Base-by-base conservation (phyloP, 352 stramenopile genomes). In the Phytophthora podocarpi region DNA sequence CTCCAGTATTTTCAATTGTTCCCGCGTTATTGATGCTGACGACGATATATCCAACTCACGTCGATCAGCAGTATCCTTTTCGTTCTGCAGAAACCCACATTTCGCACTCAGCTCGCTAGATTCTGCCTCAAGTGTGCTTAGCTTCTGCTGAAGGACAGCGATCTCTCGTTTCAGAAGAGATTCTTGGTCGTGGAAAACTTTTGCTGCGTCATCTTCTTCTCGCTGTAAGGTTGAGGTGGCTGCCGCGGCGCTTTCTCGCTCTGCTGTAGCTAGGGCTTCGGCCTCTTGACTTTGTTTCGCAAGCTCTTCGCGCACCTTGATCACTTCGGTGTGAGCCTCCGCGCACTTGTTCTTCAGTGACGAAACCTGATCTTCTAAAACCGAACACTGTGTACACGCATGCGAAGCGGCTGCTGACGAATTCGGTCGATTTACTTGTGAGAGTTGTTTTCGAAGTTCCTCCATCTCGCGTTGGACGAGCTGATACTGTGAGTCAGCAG, bases 1-100 rank as follows among this genome's bases (percentile, higher is more conserved):
- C 35, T 67, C 47, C 10, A 74, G 37, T 24, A 16, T 9, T 31
- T 73, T 51, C 7, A 66, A 2, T 52, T 71, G 48, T 10, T 68
- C 34, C 39, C 54, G 42, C 5, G 13, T 16, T 32, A 31, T 30
- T 18, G 52, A 48, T 20, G 18, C 52, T 13, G 52, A 42, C 13
- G 47, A 53, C 3, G 34, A 62, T 8, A 26, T 37, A 24, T 37
- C 40, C 1, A 28, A 53, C 24, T 37, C 36, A 30, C 40, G 36
- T 36, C 28, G 26, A 48, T 55, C 46, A 27, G 41, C 31, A 20
- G 16, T 43, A 0, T 58, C 42, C 15, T 52, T 72, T 36, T 64
- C 58, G 28, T 16, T 42, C 43, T 60, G 56, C 34, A 71, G 55
- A 16, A 31, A 39, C 13, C 41, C 48, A 26, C 48, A 67, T 37